Percentiles rank a stretch among this genome's conserved stretches.
Conservation (phyloP, 352 stramenopile species). For the Globisporangium polare region DNA sequence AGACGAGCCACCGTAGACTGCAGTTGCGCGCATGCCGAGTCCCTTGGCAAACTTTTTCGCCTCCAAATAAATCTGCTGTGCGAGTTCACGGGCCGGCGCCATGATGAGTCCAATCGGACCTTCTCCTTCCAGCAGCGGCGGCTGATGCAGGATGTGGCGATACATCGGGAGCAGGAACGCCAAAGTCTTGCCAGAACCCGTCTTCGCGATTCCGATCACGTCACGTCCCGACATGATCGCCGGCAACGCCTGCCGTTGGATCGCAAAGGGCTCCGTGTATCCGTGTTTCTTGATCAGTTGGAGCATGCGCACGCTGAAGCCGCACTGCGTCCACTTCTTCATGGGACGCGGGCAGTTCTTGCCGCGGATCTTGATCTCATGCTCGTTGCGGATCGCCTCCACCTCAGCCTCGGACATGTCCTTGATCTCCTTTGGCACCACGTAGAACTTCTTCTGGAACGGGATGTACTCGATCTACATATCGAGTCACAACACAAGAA, state of each 20-base stretch:
- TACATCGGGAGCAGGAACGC: constrained; percentile 93
- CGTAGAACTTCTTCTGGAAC: constrained; percentile 99
- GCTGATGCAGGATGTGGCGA: constrained; percentile 94
- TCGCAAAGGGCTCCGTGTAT: constrained; percentile 95
- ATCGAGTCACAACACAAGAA: neutral
- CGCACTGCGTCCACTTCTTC: constrained; percentile 96
- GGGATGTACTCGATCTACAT: constrained; percentile 92
- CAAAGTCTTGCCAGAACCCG: constrained; percentile 91
- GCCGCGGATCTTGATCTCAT: constrained; percentile 97
- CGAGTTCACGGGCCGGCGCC: constrained; percentile 97
- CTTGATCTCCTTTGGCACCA: constrained; percentile 93
- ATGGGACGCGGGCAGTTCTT: constrained; percentile 95
- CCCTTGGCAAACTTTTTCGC: constrained; percentile 93
- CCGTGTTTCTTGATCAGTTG: constrained; percentile 92
- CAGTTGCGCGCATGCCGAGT: constrained; percentile 89
- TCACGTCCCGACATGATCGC: constrained; percentile 99
- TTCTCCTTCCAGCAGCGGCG: constrained; percentile 90
- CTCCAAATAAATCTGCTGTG: constrained; percentile 98
- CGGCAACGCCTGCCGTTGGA: constrained; percentile 96
- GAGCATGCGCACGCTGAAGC: constrained; percentile 95
- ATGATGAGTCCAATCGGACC: constrained; percentile 98
- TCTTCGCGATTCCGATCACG: constrained; percentile 99
- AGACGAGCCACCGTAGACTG: constrained; percentile 93
- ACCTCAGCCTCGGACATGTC: constrained; percentile 86
- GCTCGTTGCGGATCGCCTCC: constrained; percentile 67